phyloP scores from a whole-genome alignment of 2,329 filamentous ascomycete species.

The Didymella lethalis region DNA sequence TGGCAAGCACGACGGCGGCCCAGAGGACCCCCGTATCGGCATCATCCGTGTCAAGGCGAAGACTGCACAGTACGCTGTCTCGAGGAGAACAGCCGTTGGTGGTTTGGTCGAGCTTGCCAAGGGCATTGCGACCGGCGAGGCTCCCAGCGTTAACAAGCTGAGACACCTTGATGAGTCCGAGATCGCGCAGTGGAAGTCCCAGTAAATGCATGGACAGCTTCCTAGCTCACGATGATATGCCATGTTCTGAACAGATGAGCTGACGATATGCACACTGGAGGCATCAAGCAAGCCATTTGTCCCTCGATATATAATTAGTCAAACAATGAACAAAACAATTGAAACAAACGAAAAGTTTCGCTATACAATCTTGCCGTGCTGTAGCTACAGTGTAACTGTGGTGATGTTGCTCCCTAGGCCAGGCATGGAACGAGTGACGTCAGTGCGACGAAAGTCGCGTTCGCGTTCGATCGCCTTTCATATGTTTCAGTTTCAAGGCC shows the following conservation, averaged over 20 bases:
- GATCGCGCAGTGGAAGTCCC: conserved; percentile 47
- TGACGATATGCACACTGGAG: background rate
- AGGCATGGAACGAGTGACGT: background rate
- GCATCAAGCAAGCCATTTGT: background rate
- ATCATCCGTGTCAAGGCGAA: conserved; percentile 78
- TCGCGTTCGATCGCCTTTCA: background rate
- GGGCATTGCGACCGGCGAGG: conserved; percentile 74
- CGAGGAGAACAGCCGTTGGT: conserved; percentile 68
- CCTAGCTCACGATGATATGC: conserved; percentile 7
- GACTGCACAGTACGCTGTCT: conserved; percentile 75
- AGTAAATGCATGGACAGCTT: conserved; percentile 27
- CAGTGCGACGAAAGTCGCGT: background rate
- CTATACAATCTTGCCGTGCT: background rate
- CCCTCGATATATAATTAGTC: conserved; percentile 6
- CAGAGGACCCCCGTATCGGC: conserved; percentile 81
- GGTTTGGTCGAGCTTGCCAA: conserved; percentile 76
- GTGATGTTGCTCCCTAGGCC: background rate
- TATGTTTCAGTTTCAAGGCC: background rate
- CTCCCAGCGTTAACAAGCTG: conserved; percentile 76
- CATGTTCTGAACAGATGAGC: background rate
- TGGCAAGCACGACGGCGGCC: conserved; percentile 81
- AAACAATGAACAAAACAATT: conserved; percentile 21
- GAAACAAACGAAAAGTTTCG: background rate
- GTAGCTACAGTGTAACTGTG: background rate
- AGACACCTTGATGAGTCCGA: conserved; percentile 70